A percentile compares a stretch with the other conserved stretches of the same genome.
Conservation (phyloP, 1,284 basidiomycete species). For the Quambalaria eucalypti region DNA sequence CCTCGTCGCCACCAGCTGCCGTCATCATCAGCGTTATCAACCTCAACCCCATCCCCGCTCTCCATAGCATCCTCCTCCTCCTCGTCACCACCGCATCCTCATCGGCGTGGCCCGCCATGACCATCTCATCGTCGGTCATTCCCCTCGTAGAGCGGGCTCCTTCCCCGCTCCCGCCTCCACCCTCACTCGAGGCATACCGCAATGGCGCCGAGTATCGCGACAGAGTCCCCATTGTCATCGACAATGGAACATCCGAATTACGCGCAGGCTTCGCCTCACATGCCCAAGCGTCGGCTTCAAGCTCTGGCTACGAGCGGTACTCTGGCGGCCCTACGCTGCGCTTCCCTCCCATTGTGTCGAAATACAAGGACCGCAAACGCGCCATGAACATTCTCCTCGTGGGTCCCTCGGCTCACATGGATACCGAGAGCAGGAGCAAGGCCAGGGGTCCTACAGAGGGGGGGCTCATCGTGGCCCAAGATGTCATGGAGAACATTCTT, state of each 20-base stretch:
- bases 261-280: conserved; percentile 71
- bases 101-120: neutral
- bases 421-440: conserved; percentile 26
- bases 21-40: neutral
- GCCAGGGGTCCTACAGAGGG: conserved; percentile 38
- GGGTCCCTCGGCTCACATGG: conserved; percentile 39
- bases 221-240: conserved; percentile 64
- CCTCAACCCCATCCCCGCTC: neutral
- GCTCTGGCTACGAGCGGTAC: neutral
- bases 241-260: conserved; percentile 76
- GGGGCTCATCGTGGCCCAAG: conserved; percentile 41
- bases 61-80: neutral
- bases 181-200: neutral
- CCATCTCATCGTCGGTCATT: no score
- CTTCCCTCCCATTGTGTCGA: conserved; percentile 39
- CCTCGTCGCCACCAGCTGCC: neutral
- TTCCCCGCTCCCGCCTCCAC: neutral
- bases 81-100: neutral
- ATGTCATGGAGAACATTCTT: conserved; percentile 73
- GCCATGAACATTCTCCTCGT: conserved; percentile 30
- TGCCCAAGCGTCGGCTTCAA: conserved; percentile 54
- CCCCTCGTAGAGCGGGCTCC: neutral
- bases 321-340: conserved; percentile 15
- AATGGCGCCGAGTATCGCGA: neutral
- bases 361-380: conserved; percentile 38